Evolutionary conservation across 1,139 yeast species (phyloP), one percentile per base, ranked within the genome.

Genomic region (Geotrichum armillariae): DNA sequence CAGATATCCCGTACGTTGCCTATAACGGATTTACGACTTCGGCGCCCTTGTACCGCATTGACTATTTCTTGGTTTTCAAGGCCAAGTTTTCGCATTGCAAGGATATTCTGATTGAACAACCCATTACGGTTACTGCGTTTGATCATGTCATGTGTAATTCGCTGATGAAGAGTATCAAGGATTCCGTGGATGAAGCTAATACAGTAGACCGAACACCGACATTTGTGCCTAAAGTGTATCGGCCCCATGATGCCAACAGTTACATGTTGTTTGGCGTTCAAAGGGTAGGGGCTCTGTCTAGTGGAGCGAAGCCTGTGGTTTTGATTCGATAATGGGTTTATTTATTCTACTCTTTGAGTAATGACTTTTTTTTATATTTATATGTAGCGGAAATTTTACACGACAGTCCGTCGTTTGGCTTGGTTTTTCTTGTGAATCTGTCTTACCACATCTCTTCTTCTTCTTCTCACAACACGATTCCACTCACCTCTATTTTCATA

Each of bases 401-500:
- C 47, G 16, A 43, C 49, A 1, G 52, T 50, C 21, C 44, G 46
- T 21, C 53, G 46, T 16, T 47, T 45, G 3, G 50, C 53, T 38
- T 46, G 39, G 45, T 58, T 58, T 41, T 56, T 57, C 51, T 80
- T 83, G 58, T 76, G 78, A 60, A 76, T 66, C 55, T 77, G 79
- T 58, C 93, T 77, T 40, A 79, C 55, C 6, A 80, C 89, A 59
- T 90, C 97, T 66, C 94, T 78, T 63, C 80, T 80, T 55, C 88
- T 77, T 59, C 84, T 77, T 64, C 85, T 84, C 65, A 91, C 80
- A 56, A 83, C 89, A 54, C 87, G 78, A 54, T 84, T 82, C 73
- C 88, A 76, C 50, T 83, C 89, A 41, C 94, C 93, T 67, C 98
- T 79, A 66, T 80, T 79, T 41, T 80, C 83, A 85, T 89, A 88